Conservation (phyloP, 2,329 filamentous ascomycete species). For the Colletotrichum trifolii region DNA sequence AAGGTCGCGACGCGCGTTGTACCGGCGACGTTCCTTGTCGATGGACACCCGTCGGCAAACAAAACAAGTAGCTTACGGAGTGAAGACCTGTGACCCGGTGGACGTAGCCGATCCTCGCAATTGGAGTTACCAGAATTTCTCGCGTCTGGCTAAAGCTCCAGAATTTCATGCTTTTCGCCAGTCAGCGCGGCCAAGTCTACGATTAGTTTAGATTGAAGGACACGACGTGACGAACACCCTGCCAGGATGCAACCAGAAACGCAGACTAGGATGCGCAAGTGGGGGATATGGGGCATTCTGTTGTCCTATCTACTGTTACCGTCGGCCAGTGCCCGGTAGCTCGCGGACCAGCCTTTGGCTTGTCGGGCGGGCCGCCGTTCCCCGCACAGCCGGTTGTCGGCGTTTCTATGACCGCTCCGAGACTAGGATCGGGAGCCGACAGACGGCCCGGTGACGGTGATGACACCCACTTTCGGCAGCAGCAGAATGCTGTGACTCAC, state of each 20-base stretch:
- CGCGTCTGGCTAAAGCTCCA: conserved; percentile 15
- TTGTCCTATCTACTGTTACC: conserved; percentile 3
- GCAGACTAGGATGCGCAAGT: conserved; percentile 3
- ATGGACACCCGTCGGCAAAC: background rate
- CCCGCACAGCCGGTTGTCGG: conserved; percentile 27
- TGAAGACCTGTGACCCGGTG: too few relatives aligned
- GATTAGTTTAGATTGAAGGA: background rate
- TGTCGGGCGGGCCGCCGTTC: conserved; percentile 26
- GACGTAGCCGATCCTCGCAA: too few relatives aligned
- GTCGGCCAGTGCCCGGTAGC: background rate
- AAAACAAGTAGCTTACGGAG: background rate
- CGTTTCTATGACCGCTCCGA: background rate
- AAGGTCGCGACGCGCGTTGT: conserved; percentile 10
- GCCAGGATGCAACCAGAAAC: conserved; percentile 11
- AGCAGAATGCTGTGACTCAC: conserved; percentile 4
- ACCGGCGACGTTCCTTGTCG: background rate
- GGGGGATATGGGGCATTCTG: background rate
- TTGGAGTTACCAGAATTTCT: background rate
- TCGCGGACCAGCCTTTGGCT: background rate
- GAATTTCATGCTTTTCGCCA: conserved; percentile 14
- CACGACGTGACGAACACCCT: conserved; percentile 20
- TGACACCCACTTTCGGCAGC: background rate
- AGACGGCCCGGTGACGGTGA: background rate
- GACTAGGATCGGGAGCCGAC: conserved; percentile 1
- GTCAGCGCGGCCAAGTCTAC: conserved; percentile 8